phyloP scores from a whole-genome alignment of 371 early-diverging fungal genomes.

The Batkoa obscura region DNA sequence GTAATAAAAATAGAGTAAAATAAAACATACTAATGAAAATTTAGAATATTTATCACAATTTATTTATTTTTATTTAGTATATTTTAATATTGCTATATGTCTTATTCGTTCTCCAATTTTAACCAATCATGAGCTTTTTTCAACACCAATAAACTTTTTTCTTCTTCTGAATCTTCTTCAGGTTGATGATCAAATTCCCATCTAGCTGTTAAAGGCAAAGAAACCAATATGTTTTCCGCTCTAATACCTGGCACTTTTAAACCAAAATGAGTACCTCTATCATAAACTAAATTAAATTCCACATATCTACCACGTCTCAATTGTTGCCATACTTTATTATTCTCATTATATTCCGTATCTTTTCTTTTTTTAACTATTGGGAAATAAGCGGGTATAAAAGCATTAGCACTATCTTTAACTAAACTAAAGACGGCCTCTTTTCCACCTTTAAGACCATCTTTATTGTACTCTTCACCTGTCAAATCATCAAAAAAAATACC shows the following conservation, averaged over 20 bases:
- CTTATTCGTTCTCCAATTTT: too few species aligned
- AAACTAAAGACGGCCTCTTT: slow-evolving; percentile 43
- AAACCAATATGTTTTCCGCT: slow-evolving; percentile 71
- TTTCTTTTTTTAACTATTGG: slow-evolving; percentile 51
- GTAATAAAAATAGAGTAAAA: too few species aligned
- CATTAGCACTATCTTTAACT: slow-evolving; percentile 43
- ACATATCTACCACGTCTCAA: slow-evolving; percentile 73
- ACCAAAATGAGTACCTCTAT: slow-evolving; percentile 81
- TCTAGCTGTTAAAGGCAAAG: slow-evolving; percentile 59
- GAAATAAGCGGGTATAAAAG: slow-evolving; percentile 54
- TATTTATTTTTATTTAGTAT: too few species aligned
- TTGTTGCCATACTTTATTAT: slow-evolving; percentile 65
- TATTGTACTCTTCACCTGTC: slow-evolving; percentile 27
- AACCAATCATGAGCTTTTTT: slow-evolving; percentile 72
- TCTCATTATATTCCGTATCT: slow-evolving; percentile 35
- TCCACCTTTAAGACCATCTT: slow-evolving; percentile 23
- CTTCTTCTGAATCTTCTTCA: slow-evolving; percentile 11
- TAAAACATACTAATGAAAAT: too few species aligned
- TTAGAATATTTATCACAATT: too few species aligned
- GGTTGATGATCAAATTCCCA: slow-evolving; percentile 73
- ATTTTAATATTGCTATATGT: too few species aligned
- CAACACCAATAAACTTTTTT: slow-evolving; percentile 50
- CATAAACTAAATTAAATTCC: slow-evolving; percentile 75
- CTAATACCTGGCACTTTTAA: slow-evolving; percentile 66
- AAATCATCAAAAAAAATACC: slow-evolving; percentile 81